These are phyloP conservation scores for Ceratocystis destructans DNA, from an alignment of 2,329 filamentous ascomycete genomes.

Conservation along the genomic window DNA sequence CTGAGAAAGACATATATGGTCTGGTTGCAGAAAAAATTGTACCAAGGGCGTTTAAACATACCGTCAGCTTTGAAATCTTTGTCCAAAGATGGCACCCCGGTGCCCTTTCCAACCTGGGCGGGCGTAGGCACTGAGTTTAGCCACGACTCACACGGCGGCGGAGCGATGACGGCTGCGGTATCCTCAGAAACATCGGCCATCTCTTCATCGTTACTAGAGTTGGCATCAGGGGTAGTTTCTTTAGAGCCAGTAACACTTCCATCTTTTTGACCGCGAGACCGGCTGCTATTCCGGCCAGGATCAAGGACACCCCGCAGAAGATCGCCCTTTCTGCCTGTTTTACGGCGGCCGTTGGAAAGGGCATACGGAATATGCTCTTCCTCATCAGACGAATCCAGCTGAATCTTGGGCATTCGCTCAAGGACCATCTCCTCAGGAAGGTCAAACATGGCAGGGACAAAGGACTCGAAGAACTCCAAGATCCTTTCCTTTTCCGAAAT, in stretches of 20 bases:
- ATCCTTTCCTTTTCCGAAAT: slow-evolving; percentile 60
- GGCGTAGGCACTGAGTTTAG: slow-evolving; percentile 47
- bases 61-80: slow-evolving; percentile 61
- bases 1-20: slow-evolving; percentile 91
- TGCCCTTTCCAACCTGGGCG: slow-evolving; percentile 33
- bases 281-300: slow-evolving; percentile 56
- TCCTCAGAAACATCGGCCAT: slow-evolving; percentile 49
- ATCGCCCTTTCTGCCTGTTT: slow-evolving; percentile 63
- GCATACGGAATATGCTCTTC: slow-evolving; percentile 60
- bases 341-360: slow-evolving; percentile 48
- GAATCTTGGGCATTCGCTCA: slow-evolving; percentile 52
- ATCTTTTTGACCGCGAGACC: slow-evolving; percentile 59
- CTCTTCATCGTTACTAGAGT: slow-evolving; percentile 66
- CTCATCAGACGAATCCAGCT: slow-evolving; percentile 59
- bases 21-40: slow-evolving; percentile 84
- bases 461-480: slow-evolving; percentile 60
- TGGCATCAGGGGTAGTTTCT: slow-evolving; percentile 74
- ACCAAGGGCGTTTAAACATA: slow-evolving; percentile 64
- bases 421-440: slow-evolving; percentile 56
- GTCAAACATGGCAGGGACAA: slow-evolving; percentile 64
- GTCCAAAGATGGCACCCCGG: slow-evolving; percentile 40
- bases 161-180: slow-evolving; percentile 44
- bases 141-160: slow-evolving; percentile 37
- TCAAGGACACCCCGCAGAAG: slow-evolving; percentile 79
- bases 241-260: slow-evolving; percentile 71